phyloP scores from a whole-genome alignment of 116 monocot species.

The Dioscorea cayenensis region DNA sequence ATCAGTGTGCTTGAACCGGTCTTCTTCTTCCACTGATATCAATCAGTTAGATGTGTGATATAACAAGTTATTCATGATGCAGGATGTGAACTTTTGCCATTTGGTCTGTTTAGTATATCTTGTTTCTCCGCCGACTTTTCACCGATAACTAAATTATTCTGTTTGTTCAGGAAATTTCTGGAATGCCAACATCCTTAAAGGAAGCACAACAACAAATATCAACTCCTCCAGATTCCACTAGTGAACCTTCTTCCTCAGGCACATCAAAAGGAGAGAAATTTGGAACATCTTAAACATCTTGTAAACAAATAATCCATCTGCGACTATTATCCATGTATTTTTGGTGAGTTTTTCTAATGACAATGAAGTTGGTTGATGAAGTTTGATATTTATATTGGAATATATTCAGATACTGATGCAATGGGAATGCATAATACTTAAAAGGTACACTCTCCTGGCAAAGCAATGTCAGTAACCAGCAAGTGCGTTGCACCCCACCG shows the following conservation, averaged over 20 bases:
- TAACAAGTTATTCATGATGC: not conserved
- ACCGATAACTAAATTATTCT: not conserved
- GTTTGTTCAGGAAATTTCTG: slow-evolving; percentile 62
- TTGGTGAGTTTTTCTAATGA: no score
- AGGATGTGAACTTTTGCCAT: not conserved
- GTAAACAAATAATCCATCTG: no score
- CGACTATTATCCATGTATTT: no score
- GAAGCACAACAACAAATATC: slow-evolving; percentile 19
- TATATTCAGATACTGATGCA: no score
- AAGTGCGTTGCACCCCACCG: no score
- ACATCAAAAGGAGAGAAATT: slow-evolving; percentile 37
- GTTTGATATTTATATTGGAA: no score
- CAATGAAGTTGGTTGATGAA: no score
- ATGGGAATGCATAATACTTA: no score
- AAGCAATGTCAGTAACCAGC: no score
- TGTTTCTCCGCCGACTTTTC: not conserved
- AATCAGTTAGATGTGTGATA: not conserved
- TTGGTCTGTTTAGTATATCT: not conserved
- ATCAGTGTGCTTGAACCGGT: not conserved
- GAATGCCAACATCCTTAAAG: slow-evolving; percentile 59
- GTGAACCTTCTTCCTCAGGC: slow-evolving; percentile 64
- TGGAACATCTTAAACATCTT: slow-evolving; percentile 5
- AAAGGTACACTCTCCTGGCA: no score
- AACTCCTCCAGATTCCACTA: slow-evolving; percentile 34
- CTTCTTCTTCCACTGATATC: not conserved